These are phyloP conservation scores for Teratosphaeria nubilosa DNA, from an alignment of 2,329 filamentous ascomycete species.

Conservation along the genomic window DNA sequence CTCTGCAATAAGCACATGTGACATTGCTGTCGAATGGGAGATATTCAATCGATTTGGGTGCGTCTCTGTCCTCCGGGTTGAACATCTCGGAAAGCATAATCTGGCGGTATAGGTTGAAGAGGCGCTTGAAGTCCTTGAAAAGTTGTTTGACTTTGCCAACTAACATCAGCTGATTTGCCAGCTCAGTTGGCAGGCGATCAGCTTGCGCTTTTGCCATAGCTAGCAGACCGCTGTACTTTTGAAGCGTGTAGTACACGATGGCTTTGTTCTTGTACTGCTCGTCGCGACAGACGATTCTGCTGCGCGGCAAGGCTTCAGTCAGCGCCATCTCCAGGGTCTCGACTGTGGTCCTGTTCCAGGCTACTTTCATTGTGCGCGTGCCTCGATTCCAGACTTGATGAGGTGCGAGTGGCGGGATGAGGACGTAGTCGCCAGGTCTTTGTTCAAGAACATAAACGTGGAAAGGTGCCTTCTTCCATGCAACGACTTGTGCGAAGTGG, in stretches of 20 bases:
- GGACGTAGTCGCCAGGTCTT: constrained; percentile 78
- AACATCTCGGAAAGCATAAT: constrained; percentile 84
- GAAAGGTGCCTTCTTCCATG: constrained; percentile 91
- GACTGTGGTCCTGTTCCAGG: constrained; percentile 91
- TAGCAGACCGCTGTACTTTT: constrained; percentile 59
- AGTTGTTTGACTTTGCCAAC: constrained; percentile 55
- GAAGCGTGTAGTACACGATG: constrained; percentile 78
- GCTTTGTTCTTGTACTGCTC: constrained; percentile 99
- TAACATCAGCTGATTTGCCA: constrained; percentile 20
- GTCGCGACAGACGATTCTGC: constrained; percentile 84
- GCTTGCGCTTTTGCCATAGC: constrained; percentile 46
- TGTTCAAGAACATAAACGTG: constrained; percentile 90
- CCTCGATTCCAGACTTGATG: constrained; percentile 98
- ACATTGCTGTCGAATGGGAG: constrained; percentile 81
- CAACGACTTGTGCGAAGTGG: constrained; percentile 90
- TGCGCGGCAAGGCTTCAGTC: constrained; percentile 76
- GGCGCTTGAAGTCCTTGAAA: constrained; percentile 68
- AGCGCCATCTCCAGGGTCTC: constrained; percentile 83
- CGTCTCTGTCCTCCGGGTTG: constrained; percentile 46
- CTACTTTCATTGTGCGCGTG: constrained; percentile 91
- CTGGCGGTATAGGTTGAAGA: constrained; percentile 68
- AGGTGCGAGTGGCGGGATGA: constrained; percentile 84
- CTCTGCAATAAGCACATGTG: constrained; percentile 89
- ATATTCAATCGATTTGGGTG: constrained; percentile 59
- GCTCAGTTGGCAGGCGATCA: constrained; percentile 27